Percentiles rank a stretch among this genome's conserved stretches.
Conservation (phyloP, 305 asterid species). For the Fraxinus sp. region DNA sequence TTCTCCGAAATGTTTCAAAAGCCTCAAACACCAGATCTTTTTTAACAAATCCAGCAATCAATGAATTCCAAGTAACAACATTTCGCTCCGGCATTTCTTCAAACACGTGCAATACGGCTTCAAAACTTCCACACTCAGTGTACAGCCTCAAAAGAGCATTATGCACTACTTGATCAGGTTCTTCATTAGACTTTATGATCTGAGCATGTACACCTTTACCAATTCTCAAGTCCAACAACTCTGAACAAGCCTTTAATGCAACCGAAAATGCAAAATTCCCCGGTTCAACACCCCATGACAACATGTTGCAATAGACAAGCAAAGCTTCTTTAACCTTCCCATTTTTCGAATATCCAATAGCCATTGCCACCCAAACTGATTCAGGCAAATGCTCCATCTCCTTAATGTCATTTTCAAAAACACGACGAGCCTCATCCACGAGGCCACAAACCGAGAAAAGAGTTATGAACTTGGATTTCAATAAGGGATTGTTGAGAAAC, state of each 20-base stretch:
- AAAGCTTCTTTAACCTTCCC: constrained; percentile 34
- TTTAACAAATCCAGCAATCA: constrained; percentile 36
- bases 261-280: constrained; percentile 42
- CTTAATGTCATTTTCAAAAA: constrained; percentile 35
- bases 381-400: constrained; percentile 29
- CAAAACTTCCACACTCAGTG: constrained; percentile 37
- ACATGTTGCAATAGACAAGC: constrained; percentile 35
- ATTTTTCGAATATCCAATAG: constrained; percentile 45
- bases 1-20: constrained; percentile 38
- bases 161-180: constrained; percentile 52
- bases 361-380: constrained; percentile 47
- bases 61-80: constrained; percentile 49
- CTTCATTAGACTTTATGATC: constrained; percentile 31
- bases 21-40: constrained; percentile 42
- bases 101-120: constrained; percentile 39
- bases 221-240: constrained; percentile 23
- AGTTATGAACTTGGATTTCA: constrained; percentile 46
- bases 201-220: constrained; percentile 46
- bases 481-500: constrained; percentile 34
- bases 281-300: constrained; percentile 31
- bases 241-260: constrained; percentile 46
- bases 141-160: constrained; percentile 48
- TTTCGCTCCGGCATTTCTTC: constrained; percentile 57
- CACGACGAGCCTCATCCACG: constrained; percentile 40
- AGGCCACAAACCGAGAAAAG: constrained; percentile 48